Base-by-base conservation (phyloP, 164 flowering plant species). In the Magnolia sinica region DNA sequence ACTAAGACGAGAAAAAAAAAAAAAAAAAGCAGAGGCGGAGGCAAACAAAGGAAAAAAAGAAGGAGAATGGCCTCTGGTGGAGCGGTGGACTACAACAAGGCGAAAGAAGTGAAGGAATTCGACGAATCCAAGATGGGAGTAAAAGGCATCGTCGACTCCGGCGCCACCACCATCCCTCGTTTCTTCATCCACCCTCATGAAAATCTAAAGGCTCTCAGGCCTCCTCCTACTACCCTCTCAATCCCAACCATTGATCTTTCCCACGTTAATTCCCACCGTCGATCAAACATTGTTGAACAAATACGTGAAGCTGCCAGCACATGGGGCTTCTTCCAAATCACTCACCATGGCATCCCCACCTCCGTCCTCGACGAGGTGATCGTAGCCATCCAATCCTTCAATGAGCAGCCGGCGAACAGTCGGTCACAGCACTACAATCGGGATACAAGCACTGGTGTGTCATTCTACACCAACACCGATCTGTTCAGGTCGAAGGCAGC, bases 41-140 rank as follows among this genome's bases (percentile, higher is more conserved):
- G 45, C 45, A 37, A 37, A 37, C 7, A 37, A 37, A 37, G 7
- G 7, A 37, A 37, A 37, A 3, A 5, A 37, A 5, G 45, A 4
- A 27, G 29, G 45, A 37, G 7, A 5, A 37, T 37, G 45, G 45
- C 45, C 0, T 37, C 4, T 0, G 45, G 45, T 37, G 45, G 45
- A 37, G 45, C 45, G 0, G 45, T 37, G 45, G 45, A 37, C 45
- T 37, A 37, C 45, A 5, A 89, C 63, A 76, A 88, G 49, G 74
- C 79, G 18, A 70, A 69, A 55, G 88, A 83, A 18, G 79, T 89
- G 24, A 88, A 89, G 76, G 72, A 82, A 14, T 91, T 92, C 84
- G 93, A 92, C 74, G 91, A 87, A 0, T 79, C 92, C 22, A 90
- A 89, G 75, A 64, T 79, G 50, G 94, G 96, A 31, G 91, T 89